Evolutionary conservation across 148 eudicot species (phyloP), one percentile per base, ranked within the genome.

Genomic region (Diospyros lotus): DNA sequence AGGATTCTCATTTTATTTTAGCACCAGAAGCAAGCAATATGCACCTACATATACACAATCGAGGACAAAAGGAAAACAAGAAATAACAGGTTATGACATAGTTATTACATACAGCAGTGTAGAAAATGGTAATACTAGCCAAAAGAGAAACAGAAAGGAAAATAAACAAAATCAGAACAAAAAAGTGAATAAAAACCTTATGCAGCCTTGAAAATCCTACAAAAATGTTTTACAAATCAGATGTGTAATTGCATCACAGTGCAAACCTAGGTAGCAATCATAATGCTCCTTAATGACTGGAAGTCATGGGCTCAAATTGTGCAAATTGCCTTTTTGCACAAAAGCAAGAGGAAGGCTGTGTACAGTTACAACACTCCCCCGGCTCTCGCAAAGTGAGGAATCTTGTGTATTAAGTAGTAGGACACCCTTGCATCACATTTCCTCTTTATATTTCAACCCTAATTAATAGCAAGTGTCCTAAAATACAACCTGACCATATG

Each of bases 401-500:
- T 28, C 28, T 28, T 28, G 28, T 28, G 28, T 28, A 28, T 28
- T 28, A 28, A 0, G 28, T 28, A 28, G 28, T 28, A 28, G 28
- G 28, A 0, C 28, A 28, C 28, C 28, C 28, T 28, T 28, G 28
- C 0, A 51, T 18, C 39, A 66, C 13, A 50, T 48, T 50, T 50
- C 9, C 51, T 68, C 71, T 15, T 28, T 11, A 2, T 50, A 11
- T 38, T 66, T 46, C 54, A 46, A 7, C 10, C 14, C 58, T 3
- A 68, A 13, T 38, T 48, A 28, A 10, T 5, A 51, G 52, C 58
- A 13, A 68, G 14, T 28, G 38, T 51, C 9, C 45, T 68, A 59
- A 59, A 59, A n/a, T 68, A 68, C 51, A 51, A 50, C 52, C 72
- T 52, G 38, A 65, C 42, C 18, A 11, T 38, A 68, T 38, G 58